Evolutionary conservation across 148 eudicot genomes (phyloP), one percentile per base, ranked within the genome.

Genomic region (Chenopodium formosanum): DNA sequence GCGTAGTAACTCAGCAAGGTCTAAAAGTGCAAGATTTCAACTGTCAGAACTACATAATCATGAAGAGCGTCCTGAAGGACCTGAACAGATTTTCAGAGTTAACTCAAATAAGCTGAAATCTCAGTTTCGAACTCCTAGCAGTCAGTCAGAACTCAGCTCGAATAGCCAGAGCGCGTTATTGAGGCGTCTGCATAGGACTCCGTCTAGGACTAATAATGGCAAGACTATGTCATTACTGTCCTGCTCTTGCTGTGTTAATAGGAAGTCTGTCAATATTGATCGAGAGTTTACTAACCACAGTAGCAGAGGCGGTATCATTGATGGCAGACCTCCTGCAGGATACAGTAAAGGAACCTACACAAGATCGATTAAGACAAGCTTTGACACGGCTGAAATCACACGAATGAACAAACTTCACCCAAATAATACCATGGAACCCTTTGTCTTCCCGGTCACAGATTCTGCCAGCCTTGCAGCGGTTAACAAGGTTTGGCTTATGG

Each of bases 151-250:
- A 70, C 86, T 92, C 16, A 95, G 97, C 79, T 84, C 84, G 87
- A 89, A 92, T 58, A 93, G 97, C 87, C 92, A 88, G 82, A 90
- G 87, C 34, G 83, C 82, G 47, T 82, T 95, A 7, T 37, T 93
- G 73, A 82, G 31, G 17, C 79, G 77, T 44, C 56, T 78, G 7
- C 81, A 58, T 19, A 84, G 82, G 74, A 84, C 53, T 20, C 76
- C 82, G 16, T 84, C 87, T 23, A 78, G 75, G 58, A 3, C 62
- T 56, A 56, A 14, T 76, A 56, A 14, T 76, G 7, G 75, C 77
- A 82, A 11, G 84, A 56, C 62, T 12, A 81, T 83, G 17, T 85
- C 76, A 2, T 84, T 92, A 17, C 67, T 95, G 22, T 31, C 89
- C 53, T 91, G 93, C 77, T 83, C 88, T 40, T 94, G 97, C 44